These are phyloP conservation scores for Phytophthora quininea DNA, from an alignment of 352 stramenopile species.

Conservation along the genomic window DNA sequence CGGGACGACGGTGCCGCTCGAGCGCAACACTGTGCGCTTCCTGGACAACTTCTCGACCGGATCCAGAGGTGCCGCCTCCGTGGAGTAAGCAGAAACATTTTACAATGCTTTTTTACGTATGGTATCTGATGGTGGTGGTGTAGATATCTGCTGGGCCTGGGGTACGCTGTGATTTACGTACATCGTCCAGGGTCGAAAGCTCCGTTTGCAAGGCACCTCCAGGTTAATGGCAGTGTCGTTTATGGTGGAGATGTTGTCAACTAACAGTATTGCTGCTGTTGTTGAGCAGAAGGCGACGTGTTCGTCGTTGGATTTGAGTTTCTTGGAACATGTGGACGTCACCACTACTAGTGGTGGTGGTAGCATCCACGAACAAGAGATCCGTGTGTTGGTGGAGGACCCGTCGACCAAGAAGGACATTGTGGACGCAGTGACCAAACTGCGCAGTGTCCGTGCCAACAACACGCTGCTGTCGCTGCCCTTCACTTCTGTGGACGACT, in stretches of 20 bases:
- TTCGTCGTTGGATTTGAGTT: conserved; percentile 64
- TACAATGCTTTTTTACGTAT: not conserved
- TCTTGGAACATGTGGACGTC: conserved; percentile 66
- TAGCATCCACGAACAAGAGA: conserved; percentile 32
- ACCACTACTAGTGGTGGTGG: conserved; percentile 9
- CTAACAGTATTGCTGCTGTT: not conserved
- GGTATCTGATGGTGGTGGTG: not conserved
- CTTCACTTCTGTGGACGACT: conserved; percentile 97
- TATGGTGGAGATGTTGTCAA: not conserved
- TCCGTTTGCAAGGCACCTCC: conserved; percentile 85
- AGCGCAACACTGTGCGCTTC: conserved; percentile 95
- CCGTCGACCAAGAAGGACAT: conserved; percentile 46
- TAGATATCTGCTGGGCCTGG: conserved; percentile 91
- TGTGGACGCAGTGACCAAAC: conserved; percentile 58
- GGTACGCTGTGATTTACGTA: conserved; percentile 98
- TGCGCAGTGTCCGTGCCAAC: conserved; percentile 38
- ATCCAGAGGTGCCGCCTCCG: conserved; percentile 83
- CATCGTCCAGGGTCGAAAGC: conserved; percentile 86
- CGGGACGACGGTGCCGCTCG: conserved; percentile 95
- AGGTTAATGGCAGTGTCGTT: conserved; percentile 21
- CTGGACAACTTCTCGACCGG: conserved; percentile 98
- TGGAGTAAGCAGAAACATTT: conserved; percentile 44
- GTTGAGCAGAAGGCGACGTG: conserved; percentile 43
- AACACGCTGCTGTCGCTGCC: conserved; percentile 85
- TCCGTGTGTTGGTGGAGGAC: conserved; percentile 45